Evolutionary conservation across 345 rosid genomes (phyloP).

Genomic region (Hibiscus tridactylites): DNA sequence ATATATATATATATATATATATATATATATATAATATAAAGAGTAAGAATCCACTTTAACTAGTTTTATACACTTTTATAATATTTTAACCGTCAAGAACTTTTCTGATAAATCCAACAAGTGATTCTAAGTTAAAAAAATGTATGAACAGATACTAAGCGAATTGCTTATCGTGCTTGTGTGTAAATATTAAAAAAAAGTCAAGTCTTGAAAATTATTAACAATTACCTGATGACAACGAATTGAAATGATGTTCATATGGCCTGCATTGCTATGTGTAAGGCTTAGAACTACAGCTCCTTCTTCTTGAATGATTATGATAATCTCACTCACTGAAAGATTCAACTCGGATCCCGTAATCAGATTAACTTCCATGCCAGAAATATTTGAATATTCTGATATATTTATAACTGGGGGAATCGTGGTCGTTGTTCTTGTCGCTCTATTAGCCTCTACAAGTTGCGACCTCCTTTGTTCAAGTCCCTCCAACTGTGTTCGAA

Average conservation of each 20-base stretch:
- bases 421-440: background rate
- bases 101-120: no score
- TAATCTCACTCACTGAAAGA: conserved; percentile 16
- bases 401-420: conserved; percentile 14
- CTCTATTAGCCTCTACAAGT: background rate
- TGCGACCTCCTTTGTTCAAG: background rate
- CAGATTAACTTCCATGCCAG: conserved; percentile 17
- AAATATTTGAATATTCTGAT: background rate
- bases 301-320: conserved; percentile 25
- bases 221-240: conserved; percentile 1
- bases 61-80: no score
- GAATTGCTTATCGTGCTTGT: no score
- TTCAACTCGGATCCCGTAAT: conserved; percentile 11
- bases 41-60: no score
- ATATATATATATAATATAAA: no score
- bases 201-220: background rate
- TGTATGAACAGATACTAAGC: no score
- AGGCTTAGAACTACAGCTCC: conserved; percentile 23
- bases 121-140: no score
- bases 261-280: background rate
- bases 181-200: no score
- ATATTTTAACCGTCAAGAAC: no score
- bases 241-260: background rate
- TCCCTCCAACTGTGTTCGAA: background rate
- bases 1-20: no score